phyloP scores from a whole-genome alignment of 2,329 filamentous ascomycete species.

The Penicillium glabrum region DNA sequence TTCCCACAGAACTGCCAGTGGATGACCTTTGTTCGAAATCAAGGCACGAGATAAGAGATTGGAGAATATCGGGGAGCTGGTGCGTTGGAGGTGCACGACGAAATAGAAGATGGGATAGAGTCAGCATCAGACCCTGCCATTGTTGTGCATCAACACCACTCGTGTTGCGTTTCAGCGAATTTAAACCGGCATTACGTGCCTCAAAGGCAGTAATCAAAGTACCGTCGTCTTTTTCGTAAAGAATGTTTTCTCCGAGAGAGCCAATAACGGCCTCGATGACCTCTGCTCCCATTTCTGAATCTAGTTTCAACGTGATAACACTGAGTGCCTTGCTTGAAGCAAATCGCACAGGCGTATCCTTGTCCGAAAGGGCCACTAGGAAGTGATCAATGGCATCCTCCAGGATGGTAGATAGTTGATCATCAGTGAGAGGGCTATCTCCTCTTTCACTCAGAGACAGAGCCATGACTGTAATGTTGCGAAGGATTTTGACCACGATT shows the following conservation, averaged over 20 bases:
- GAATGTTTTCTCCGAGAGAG: conserved; percentile 61
- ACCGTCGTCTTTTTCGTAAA: conserved; percentile 52
- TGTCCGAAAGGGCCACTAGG: conserved; percentile 75
- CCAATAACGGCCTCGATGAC: conserved; percentile 85
- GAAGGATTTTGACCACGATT: conserved; percentile 78
- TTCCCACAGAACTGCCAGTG: conserved; percentile 80
- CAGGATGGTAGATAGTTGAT: conserved; percentile 55
- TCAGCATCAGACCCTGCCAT: conserved; percentile 92
- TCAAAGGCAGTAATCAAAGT: conserved; percentile 39
- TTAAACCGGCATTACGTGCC: conserved; percentile 32
- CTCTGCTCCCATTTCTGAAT: conserved; percentile 77
- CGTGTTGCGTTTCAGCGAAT: conserved; percentile 56
- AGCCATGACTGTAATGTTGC: conserved; percentile 68
- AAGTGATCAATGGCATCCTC: conserved; percentile 82
- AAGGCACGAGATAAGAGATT: conserved; percentile 74
- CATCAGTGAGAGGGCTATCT: conserved; percentile 26
- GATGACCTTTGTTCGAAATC: conserved; percentile 86
- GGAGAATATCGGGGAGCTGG: conserved; percentile 71
- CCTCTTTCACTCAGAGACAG: conserved; percentile 52
- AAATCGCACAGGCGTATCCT: conserved; percentile 86
- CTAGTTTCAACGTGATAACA: conserved; percentile 77
- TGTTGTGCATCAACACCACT: conserved; percentile 75
- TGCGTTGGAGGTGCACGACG: conserved; percentile 72
- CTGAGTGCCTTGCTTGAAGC: conserved; percentile 92
- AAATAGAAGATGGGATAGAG: conserved; percentile 82